Base-by-base conservation (phyloP, 768 basidiomycete genomes). In the Naganishia randhawae region DNA sequence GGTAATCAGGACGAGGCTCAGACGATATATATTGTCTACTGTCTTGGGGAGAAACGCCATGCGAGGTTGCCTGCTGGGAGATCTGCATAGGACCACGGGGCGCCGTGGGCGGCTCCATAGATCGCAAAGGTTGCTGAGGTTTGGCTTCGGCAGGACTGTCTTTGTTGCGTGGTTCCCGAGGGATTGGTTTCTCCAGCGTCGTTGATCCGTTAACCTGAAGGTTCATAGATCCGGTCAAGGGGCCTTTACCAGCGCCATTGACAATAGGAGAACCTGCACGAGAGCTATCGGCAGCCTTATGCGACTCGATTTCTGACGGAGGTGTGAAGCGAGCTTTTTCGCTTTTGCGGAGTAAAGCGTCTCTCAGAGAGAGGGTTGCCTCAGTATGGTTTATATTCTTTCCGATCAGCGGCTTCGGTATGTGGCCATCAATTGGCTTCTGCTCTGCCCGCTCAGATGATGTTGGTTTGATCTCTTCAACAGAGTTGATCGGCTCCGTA, bases 31-130 rank as follows among this genome's bases (percentile, higher is more conserved):
- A 31, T 27, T 51, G 5, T 27, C 33, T 16, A 32, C 39, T 27
- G 3, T 22, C 51, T 32, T 9, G 50, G 1, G n/a, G 3, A 8
- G 51, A 2, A n/a, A 48, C n/a, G 10, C 32, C 53, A 17, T 35
- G 10, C 19, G 55, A 19, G 19, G 37, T 31, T 22, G 42, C 7
- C 16, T 48, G 54, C 17, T 42, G 27, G n/a, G 50, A 39, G 37
- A 22, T 64, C 35, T 29, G 33, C 10, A 39, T 69, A 42, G 64
- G 53, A 8, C 69, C 64, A 5, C 64, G 52, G 0, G 69, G 69
- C 13, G 52, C 41, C 10, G 55, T 50, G 1, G 61, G 48, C 13
- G 55, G 42, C 8, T 64, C 63, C 52, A 53, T 51, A 13, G 65
- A n/a, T 10, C 50, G 50, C 0, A 41, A 53, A 17, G 51, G 39